Percentiles rank a stretch among this genome's conserved stretches.
Evolutionary conservation across 345 rosid genomes (phyloP).

Genomic region (Hibiscus tridactylites): DNA sequence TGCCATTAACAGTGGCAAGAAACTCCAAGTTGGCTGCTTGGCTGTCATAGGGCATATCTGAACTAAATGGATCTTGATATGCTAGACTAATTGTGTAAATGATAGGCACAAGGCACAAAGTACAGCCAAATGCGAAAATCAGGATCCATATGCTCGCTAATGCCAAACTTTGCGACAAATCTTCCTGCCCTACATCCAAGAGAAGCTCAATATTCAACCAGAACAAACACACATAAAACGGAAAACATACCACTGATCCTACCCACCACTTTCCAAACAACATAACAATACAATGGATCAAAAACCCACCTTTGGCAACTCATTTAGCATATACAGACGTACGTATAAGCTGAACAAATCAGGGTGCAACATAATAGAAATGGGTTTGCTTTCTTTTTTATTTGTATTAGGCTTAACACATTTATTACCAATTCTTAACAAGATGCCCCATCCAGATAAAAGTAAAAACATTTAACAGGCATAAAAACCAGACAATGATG

Average conservation of each 20-base stretch:
- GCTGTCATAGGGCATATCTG: conserved; percentile 29
- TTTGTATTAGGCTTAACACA: not conserved
- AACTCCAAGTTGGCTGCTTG: conserved; percentile 40
- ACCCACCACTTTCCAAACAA: conserved; percentile 3
- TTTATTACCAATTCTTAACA: not conserved
- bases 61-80: conserved; percentile 42
- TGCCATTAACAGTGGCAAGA: conserved; percentile 42
- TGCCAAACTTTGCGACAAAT: conserved; percentile 72
- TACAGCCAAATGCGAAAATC: conserved; percentile 64
- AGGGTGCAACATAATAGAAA: not conserved
- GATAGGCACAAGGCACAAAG: conserved; percentile 47
- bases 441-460: not conserved
- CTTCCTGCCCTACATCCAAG: conserved; percentile 96
- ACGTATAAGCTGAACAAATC: not conserved
- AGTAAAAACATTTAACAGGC: not conserved
- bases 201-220: conserved; percentile 48
- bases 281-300: not conserved
- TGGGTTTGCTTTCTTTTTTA: not conserved
- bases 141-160: conserved; percentile 84
- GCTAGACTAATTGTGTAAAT: conserved; percentile 51
- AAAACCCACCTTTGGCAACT: not conserved
- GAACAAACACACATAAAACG: conserved; percentile 8
- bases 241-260: conserved; percentile 5
- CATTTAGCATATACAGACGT: not conserved
- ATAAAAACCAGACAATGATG: not conserved